Evolutionary conservation across 2,329 filamentous ascomycete species (phyloP).

Genomic region (Emydomyces testavorans): DNA sequence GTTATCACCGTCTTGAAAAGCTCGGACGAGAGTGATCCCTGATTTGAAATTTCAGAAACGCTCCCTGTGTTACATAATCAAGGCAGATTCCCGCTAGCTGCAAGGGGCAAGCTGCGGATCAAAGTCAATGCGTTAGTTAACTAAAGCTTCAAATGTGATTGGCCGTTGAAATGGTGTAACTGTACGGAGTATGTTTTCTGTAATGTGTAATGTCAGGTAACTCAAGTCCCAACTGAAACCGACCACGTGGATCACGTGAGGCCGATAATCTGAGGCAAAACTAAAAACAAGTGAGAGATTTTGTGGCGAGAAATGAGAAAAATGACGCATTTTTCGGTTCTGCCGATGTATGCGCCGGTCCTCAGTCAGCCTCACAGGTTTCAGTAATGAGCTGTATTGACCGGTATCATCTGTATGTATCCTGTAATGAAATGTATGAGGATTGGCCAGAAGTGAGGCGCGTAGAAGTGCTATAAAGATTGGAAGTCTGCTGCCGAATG

Average conservation of each 20-base stretch:
- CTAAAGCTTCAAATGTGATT: background rate
- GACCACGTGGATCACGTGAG: slow-evolving; percentile 5
- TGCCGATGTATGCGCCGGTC: slow-evolving; percentile 1
- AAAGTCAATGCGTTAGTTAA: background rate
- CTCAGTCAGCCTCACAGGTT: slow-evolving; percentile 1
- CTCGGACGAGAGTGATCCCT: background rate
- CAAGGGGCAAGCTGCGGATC: slow-evolving; percentile 5
- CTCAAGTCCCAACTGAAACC: background rate
- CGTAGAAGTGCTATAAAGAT: no score
- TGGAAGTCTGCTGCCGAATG: no score
- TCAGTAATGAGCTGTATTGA: background rate
- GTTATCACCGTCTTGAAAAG: no score
- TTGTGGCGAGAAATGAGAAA: slow-evolving; percentile 2
- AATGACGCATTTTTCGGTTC: slow-evolving; percentile 5
- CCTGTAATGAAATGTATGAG: background rate
- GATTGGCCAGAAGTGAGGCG: slow-evolving; percentile 3
- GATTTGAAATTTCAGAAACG: background rate
- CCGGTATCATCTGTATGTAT: background rate
- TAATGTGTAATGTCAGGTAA: slow-evolving; percentile 5
- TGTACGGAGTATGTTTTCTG: no score
- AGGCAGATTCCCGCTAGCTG: slow-evolving; percentile 1
- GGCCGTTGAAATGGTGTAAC: background rate
- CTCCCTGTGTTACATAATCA: slow-evolving; percentile 5
- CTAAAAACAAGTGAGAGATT: background rate
- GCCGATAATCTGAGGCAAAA: background rate